Conservation (phyloP, 2,329 filamentous ascomycete genomes). For the Alternaria solani region DNA sequence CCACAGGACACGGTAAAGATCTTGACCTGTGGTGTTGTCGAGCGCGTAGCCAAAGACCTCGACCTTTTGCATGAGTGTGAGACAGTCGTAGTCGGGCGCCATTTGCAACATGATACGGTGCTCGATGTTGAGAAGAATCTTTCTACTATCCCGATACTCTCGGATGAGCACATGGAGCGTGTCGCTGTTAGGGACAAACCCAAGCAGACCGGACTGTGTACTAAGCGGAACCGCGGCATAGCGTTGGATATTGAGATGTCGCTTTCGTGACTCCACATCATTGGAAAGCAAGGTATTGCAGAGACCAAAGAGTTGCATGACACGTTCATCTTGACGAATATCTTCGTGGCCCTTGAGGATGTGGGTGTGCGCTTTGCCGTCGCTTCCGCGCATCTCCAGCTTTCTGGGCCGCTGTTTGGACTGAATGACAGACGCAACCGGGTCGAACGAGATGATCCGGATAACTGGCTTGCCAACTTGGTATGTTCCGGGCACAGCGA, state of each 20-base stretch:
- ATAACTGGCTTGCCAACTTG: constrained; percentile 80
- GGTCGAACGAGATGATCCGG: constrained; percentile 87
- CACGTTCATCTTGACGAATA: constrained; percentile 97
- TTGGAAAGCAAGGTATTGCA: constrained; percentile 94
- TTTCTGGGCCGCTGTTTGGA: constrained; percentile 96
- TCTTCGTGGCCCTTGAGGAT: constrained; percentile 98
- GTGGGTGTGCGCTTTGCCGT: constrained; percentile 87
- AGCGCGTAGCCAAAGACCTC: constrained; percentile 99
- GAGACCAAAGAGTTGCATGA: constrained; percentile 98
- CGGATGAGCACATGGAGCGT: constrained; percentile 96
- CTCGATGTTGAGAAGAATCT: constrained; percentile 98
- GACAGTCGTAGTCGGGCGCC: constrained; percentile 98
- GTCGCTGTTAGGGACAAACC: constrained; percentile 97
- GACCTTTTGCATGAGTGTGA: constrained; percentile 99
- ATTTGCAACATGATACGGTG: constrained; percentile 99
- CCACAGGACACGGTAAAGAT: constrained; percentile 97
- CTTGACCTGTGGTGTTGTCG: constrained; percentile 98
- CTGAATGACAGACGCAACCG: constrained; percentile 88
- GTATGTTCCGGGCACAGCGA: constrained; percentile 97
- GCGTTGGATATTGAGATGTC: constrained; percentile 93
- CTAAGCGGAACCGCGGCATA: constrained; percentile 97
- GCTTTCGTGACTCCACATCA: constrained; percentile 95
- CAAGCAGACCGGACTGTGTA: constrained; percentile 92
- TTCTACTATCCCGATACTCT: constrained; percentile 95
- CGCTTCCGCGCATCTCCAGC: constrained; percentile 85